Evolutionary conservation across 805 yeast species (phyloP).

Genomic region (Myxozyma nipponensis): DNA sequence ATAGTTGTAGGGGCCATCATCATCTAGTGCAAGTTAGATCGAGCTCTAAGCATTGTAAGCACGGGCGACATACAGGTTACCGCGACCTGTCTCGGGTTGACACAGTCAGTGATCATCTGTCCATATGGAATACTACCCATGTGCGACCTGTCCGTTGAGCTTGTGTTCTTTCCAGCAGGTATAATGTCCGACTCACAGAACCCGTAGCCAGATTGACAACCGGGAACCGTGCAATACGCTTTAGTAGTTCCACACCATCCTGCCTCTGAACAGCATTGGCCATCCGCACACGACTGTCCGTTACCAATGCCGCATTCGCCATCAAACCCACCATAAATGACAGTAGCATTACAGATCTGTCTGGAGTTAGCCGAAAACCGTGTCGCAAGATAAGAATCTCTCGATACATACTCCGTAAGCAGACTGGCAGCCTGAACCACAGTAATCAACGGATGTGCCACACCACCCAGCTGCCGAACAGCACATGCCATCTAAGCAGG

Average conservation of each 20-base stretch:
- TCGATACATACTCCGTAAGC: conserved; percentile 6
- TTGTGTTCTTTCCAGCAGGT: conserved; percentile 17
- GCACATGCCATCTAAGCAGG: conserved; percentile 11
- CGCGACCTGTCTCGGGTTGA: conserved; percentile 16
- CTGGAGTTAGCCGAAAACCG: background rate
- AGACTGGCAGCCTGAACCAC: conserved; percentile 16
- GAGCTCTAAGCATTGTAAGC: background rate
- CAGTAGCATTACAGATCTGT: background rate
- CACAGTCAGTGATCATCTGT: conserved; percentile 10
- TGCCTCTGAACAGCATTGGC: conserved; percentile 16
- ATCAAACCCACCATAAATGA: background rate
- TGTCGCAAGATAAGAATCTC: background rate
- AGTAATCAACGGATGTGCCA: conserved; percentile 9
- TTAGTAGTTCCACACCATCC: conserved; percentile 16
- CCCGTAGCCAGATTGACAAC: conserved; percentile 15
- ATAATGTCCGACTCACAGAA: conserved; percentile 16
- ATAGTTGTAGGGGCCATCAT: conserved; percentile 21
- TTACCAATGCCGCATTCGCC: conserved; percentile 12
- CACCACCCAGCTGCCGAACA: conserved; percentile 22
- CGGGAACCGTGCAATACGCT: conserved; percentile 15
- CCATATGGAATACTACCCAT: conserved; percentile 20
- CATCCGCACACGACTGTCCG: conserved; percentile 9
- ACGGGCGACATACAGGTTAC: conserved; percentile 13
- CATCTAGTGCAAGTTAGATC: conserved; percentile 2
- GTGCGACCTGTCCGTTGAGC: conserved; percentile 4